These are phyloP conservation scores for Fusarium lyarnte DNA, from an alignment of 2,329 filamentous ascomycete genomes.

Conservation along the genomic window DNA sequence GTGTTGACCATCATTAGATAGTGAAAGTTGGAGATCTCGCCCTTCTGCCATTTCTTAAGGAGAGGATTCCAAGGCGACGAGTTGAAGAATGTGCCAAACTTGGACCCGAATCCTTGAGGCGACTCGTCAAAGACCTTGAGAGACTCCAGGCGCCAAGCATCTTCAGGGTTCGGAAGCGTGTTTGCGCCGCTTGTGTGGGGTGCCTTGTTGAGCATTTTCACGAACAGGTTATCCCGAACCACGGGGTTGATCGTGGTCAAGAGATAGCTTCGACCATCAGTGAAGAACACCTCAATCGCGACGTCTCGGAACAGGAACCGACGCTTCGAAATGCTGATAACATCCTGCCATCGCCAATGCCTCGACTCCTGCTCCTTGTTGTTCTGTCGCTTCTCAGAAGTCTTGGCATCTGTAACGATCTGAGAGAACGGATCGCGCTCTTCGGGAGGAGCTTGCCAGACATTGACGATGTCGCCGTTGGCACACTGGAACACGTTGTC, in stretches of 20 bases:
- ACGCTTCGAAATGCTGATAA: constrained; percentile 95
- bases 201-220: constrained; percentile 79
- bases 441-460: constrained; percentile 90
- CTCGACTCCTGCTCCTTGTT: constrained; percentile 79
- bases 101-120: constrained; percentile 77
- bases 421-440: constrained; percentile 96
- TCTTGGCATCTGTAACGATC: constrained; percentile 79
- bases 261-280: constrained; percentile 93
- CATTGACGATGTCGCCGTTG: constrained; percentile 96
- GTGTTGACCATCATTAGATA: constrained; percentile 99
- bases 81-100: constrained; percentile 93
- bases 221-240: constrained; percentile 82
- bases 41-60: constrained; percentile 89
- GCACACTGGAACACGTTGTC: constrained; percentile 96
- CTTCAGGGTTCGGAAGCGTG: constrained; percentile 79
- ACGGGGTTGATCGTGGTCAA: constrained; percentile 81
- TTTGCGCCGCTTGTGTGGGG: constrained; percentile 79
- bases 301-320: constrained; percentile 96
- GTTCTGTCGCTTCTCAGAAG: constrained; percentile 68
- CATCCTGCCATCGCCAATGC: constrained; percentile 93
- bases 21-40: constrained; percentile 98
- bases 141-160: constrained; percentile 90
- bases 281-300: constrained; percentile 96
- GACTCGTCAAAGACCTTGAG: constrained; percentile 72
- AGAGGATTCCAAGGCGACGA: constrained; percentile 82